Percentiles rank a stretch among this genome's conserved stretches.
These are phyloP conservation scores for Aechmea fasciata DNA, from an alignment of 176 grass and related monocot genomes.

Conservation along the genomic window DNA sequence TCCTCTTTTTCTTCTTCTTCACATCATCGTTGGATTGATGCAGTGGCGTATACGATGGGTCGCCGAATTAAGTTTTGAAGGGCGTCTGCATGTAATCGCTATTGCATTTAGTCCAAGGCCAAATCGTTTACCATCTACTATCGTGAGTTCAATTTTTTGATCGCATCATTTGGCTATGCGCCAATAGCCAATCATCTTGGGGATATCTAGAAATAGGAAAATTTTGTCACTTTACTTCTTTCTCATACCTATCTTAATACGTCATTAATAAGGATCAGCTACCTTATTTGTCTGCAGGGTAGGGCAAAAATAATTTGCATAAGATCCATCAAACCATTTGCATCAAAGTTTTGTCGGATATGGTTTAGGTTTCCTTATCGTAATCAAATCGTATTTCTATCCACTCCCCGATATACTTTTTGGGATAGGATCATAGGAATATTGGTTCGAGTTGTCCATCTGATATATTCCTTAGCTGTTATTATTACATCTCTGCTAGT, in stretches of 20 bases:
- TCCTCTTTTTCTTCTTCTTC: constrained; percentile 21
- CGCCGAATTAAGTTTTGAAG: constrained; percentile 85
- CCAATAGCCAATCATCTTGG: background rate
- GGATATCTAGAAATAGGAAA: too few relatives aligned
- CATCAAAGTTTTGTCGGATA: too few relatives aligned
- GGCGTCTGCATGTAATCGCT: constrained; percentile 94
- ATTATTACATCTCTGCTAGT: too few relatives aligned
- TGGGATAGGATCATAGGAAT: background rate
- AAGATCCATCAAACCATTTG: too few relatives aligned
- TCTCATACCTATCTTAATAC: too few relatives aligned
- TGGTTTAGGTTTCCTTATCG: too few relatives aligned
- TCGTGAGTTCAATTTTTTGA: constrained; percentile 50
- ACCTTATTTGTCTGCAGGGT: background rate
- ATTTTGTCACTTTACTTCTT: too few relatives aligned
- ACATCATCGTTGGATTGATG: constrained; percentile 28
- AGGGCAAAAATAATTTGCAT: background rate
- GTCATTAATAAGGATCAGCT: too few relatives aligned
- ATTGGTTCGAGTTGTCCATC: background rate
- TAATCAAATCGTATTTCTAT: too few relatives aligned
- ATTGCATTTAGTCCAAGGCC: constrained; percentile 96
- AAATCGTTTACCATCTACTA: constrained; percentile 76
- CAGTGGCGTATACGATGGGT: constrained; percentile 96
- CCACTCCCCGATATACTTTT: background rate
- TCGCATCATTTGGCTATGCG: constrained; percentile 16
- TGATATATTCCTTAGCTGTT: too few relatives aligned